Evolutionary conservation across 1,139 yeast genomes (phyloP), one percentile per base, ranked within the genome.

Genomic region (Pneumocystis sp.): DNA sequence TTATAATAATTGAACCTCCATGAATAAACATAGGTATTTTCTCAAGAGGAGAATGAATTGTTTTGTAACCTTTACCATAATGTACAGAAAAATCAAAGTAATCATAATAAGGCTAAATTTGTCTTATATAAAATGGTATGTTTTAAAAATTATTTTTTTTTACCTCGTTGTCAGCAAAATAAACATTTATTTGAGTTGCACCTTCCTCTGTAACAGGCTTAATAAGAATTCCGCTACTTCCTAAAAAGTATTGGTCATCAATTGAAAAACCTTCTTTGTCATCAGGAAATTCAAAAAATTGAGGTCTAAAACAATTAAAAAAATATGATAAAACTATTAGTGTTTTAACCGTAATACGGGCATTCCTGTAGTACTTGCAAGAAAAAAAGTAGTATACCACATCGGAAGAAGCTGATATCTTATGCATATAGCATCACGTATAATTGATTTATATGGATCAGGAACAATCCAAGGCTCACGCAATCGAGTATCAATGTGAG

Each of bases 381-480:
- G 81, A 71, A 84, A 80, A 76, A 95, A 91, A n/a, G 84, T 82
- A 1, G 96, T 90, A 75, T 93, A 95, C 65, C 89, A 77, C 3
- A 85, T 80, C 0, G 97, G 96, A 64, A 93, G 78, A 66, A 95
- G 77, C 34, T 82, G 77, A 74, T 93, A 93, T 68, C 99, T 80
- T 70, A 89, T 78, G 66, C 78, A 79, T 35, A 93, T 80, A 0
- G 96, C 86, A 63, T 86, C 85, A 65, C 87, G 80, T 65, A 90
- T 86, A 35, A 82, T 74, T 0, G 83, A 77, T n/a, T 86, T 83
- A 70, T 82, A 84, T 3, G 93, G 91, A 40, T 85, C 95, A 1
- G 88, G 88, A 1, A 87, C 81, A 63, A 91, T 76, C 85, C 91
- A 93, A 0, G 98, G 98, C 73, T 93, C 99, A 68, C 97, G 82